Evolutionary conservation across 495 filamentous ascomycete genomes (phyloP).

Genomic region (Sphaerosporella brunnea): DNA sequence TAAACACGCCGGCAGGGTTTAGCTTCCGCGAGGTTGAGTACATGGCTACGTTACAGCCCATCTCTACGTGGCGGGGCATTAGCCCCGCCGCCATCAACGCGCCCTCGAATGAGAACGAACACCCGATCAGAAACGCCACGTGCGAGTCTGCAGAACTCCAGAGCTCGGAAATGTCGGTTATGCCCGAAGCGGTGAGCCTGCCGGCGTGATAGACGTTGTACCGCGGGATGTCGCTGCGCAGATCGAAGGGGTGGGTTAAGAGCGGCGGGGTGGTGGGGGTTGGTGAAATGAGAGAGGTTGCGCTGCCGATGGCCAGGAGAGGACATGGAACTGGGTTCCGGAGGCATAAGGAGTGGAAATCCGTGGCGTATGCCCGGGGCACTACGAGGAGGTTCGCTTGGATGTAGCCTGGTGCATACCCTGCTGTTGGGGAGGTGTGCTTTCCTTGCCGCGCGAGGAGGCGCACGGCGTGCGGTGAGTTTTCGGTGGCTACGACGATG

Average conservation of each 20-base stretch:
- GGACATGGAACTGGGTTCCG: conserved; percentile 44
- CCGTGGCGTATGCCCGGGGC: conserved; percentile 32
- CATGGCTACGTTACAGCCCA: conserved; percentile 33
- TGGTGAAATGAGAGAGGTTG: conserved; percentile 19
- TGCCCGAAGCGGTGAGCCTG: conserved; percentile 2
- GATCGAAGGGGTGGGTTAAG: conserved; percentile 21
- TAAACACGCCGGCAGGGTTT: conserved; percentile 37
- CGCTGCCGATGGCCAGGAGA: conserved; percentile 30
- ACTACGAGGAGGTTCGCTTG: conserved; percentile 43
- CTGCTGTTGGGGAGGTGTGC: conserved; percentile 32
- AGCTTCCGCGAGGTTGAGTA: conserved; percentile 36
- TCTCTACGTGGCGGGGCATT: conserved; percentile 29
- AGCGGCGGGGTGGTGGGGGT: conserved; percentile 4
- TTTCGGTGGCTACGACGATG: not conserved
- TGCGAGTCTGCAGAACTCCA: conserved; percentile 35
- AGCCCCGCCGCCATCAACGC: conserved; percentile 33
- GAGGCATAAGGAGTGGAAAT: conserved; percentile 37
- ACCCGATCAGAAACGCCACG: conserved; percentile 41
- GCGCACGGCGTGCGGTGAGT: conserved; percentile 30
- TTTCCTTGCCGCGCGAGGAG: conserved; percentile 29
- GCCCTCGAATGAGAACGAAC: conserved; percentile 39
- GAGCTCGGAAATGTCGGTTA: conserved; percentile 28
- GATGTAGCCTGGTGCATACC: conserved; percentile 32
- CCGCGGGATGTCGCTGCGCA: conserved; percentile 36
- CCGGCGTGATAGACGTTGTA: conserved; percentile 37